A percentile compares a stretch with the other conserved stretches of the same genome.
phyloP scores from a whole-genome alignment of 345 rosid species.

The Citrus glauca region DNA sequence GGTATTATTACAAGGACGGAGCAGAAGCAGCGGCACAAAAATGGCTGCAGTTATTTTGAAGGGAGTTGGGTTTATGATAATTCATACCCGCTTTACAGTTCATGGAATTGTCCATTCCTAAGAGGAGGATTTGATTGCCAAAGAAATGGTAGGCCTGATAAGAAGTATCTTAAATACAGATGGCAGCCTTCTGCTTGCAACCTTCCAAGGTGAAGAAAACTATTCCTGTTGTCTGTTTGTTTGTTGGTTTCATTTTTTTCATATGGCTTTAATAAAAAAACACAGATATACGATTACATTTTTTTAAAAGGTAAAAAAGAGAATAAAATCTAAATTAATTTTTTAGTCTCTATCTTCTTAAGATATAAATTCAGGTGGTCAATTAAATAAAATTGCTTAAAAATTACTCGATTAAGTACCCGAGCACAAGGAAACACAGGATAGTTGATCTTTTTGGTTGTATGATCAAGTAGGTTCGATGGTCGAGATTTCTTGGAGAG shows the following conservation, averaged over 20 bases:
- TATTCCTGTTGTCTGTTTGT: neutral
- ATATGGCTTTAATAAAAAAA: too few relatives aligned
- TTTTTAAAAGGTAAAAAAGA: too few relatives aligned
- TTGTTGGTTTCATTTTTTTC: too few relatives aligned
- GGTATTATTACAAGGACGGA: neutral
- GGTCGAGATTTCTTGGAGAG: constrained; percentile 33
- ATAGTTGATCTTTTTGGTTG: neutral
- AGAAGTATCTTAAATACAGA: constrained; percentile 31
- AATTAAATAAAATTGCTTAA: too few relatives aligned
- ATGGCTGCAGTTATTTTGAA: constrained; percentile 31
- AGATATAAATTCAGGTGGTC: too few relatives aligned
- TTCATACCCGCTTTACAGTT: constrained; percentile 31
- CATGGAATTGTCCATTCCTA: constrained; percentile 39
- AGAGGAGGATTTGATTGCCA: constrained; percentile 35
- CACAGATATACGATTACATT: too few relatives aligned
- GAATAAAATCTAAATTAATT: too few relatives aligned
- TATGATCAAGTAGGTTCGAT: constrained; percentile 13
- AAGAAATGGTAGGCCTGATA: constrained; percentile 46
- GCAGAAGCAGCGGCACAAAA: neutral
- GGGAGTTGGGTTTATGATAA: constrained; percentile 46
- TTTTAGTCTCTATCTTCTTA: too few relatives aligned
- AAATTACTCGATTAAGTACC: too few relatives aligned
- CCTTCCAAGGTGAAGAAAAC: constrained; percentile 34
- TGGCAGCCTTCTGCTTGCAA: constrained; percentile 48
- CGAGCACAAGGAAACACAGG: neutral